Evolutionary conservation across 2,329 filamentous ascomycete genomes (phyloP).

Genomic region (Alternaria angustiovoidea): DNA sequence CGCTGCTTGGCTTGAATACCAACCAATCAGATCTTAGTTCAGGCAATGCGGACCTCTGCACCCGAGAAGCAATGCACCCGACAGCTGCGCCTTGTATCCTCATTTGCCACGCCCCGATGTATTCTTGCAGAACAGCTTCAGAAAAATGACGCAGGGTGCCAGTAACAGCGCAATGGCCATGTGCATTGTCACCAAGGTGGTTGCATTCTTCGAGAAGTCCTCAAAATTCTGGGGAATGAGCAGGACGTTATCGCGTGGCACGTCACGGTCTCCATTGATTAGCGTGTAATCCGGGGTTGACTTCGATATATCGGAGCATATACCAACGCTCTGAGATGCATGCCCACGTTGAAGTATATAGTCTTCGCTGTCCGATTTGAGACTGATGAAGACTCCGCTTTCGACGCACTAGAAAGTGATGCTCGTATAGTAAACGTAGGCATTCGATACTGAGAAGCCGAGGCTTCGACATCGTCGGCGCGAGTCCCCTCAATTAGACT

Average conservation of each 20-base stretch:
- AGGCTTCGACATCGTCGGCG: constrained; percentile 6
- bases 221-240: not conserved
- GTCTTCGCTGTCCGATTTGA: not conserved
- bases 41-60: constrained; percentile 4
- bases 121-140: not conserved
- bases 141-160: constrained; percentile 7
- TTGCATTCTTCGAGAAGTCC: not conserved
- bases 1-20: not conserved
- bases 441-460: not conserved
- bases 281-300: not conserved
- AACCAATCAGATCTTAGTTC: constrained; percentile 13
- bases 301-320: not conserved
- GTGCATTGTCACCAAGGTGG: constrained; percentile 11
- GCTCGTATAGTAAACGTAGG: not conserved
- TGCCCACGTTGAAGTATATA: not conserved
- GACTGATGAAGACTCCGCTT: too few species aligned
- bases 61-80: constrained; percentile 12
- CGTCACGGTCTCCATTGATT: not conserved
- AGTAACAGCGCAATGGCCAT: constrained; percentile 3
- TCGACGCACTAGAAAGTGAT: too few species aligned
- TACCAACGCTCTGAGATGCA: not conserved
- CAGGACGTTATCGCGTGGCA: not conserved
- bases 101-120: not conserved
- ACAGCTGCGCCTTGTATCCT: not conserved
- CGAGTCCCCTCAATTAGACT: constrained; percentile 8